Percentiles rank a stretch among this genome's conserved stretches.
Evolutionary conservation across 192 early-diverging fungal genomes (phyloP).

Genomic region (Backusella tarrabulga): DNA sequence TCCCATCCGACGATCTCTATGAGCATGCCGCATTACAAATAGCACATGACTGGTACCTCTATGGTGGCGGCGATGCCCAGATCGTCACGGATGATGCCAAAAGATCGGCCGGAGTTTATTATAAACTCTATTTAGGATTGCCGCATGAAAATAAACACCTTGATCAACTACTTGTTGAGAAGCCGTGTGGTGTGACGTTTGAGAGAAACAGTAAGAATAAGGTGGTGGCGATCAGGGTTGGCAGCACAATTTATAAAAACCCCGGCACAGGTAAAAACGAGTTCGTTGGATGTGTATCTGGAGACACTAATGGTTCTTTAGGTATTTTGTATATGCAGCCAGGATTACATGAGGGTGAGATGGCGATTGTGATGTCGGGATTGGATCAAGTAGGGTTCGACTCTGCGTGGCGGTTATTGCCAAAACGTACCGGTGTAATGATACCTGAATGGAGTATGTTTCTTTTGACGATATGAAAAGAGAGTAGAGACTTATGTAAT

Average conservation of each 20-base stretch:
- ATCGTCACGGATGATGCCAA: constrained; percentile 50
- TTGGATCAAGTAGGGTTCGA: constrained; percentile 40
- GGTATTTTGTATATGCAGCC: constrained; percentile 47
- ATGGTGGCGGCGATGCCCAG: constrained; percentile 57
- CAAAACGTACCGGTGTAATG: constrained; percentile 47
- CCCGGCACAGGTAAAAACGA: constrained; percentile 2
- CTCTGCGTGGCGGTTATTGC: constrained; percentile 41
- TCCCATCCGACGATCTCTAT: constrained; percentile 23
- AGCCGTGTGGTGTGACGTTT: not conserved
- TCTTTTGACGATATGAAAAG: not conserved
- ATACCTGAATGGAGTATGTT: constrained; percentile 52
- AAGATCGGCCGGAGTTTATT: constrained; percentile 35
- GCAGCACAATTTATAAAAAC: not conserved
- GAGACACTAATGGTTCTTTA: not conserved
- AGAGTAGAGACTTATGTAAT: not conserved
- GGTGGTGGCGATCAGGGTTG: not conserved
- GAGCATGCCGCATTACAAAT: constrained; percentile 55
- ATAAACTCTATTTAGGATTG: constrained; percentile 1
- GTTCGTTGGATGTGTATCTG: no score
- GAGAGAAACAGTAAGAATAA: not conserved
- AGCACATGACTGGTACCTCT: constrained; percentile 64
- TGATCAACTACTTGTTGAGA: not conserved
- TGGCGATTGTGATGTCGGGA: constrained; percentile 47
- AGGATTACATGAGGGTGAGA: constrained; percentile 20
- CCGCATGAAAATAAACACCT: constrained; percentile 17